These are phyloP conservation scores for Tubosaeta brunneosetosa DNA, from an alignment of 768 basidiomycete genomes.

Conservation along the genomic window DNA sequence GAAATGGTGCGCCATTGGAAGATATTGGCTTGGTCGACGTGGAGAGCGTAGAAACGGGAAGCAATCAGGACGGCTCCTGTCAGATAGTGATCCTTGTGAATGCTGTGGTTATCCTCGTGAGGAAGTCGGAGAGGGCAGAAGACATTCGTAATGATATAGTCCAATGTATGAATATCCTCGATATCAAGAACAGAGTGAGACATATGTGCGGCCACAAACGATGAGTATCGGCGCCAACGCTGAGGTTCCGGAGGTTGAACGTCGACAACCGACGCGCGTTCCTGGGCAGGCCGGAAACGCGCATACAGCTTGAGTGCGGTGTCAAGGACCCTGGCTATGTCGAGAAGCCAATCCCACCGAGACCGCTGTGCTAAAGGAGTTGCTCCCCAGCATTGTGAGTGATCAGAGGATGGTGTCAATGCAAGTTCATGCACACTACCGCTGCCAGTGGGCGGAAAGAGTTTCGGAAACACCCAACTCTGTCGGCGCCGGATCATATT, in stretches of 20 bases:
- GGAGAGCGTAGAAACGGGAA: slow-evolving; percentile 5
- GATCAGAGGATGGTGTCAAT: no score
- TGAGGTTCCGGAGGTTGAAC: neutral
- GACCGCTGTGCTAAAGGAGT: no score
- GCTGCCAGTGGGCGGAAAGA: no score
- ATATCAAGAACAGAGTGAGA: neutral
- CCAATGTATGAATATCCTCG: neutral
- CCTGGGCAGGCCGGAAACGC: no score
- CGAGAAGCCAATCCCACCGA: neutral
- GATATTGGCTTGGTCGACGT: neutral
- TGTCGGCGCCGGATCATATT: no score
- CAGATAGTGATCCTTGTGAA: slow-evolving; percentile 26
- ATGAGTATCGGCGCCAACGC: neutral
- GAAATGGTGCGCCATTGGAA: slow-evolving; percentile 6
- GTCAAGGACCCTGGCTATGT: neutral
- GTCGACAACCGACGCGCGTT: neutral
- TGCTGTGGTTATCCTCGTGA: slow-evolving; percentile 27
- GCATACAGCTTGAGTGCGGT: neutral
- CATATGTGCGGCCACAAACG: neutral
- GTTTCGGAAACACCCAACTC: no score
- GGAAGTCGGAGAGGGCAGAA: slow-evolving; percentile 40
- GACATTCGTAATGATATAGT: slow-evolving; percentile 37
- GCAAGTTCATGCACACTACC: no score
- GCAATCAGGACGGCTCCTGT: slow-evolving; percentile 15
- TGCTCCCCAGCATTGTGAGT: no score